Evolutionary conservation across 1,139 yeast genomes (phyloP).

Genomic region (Debaryomyces udenii): DNA sequence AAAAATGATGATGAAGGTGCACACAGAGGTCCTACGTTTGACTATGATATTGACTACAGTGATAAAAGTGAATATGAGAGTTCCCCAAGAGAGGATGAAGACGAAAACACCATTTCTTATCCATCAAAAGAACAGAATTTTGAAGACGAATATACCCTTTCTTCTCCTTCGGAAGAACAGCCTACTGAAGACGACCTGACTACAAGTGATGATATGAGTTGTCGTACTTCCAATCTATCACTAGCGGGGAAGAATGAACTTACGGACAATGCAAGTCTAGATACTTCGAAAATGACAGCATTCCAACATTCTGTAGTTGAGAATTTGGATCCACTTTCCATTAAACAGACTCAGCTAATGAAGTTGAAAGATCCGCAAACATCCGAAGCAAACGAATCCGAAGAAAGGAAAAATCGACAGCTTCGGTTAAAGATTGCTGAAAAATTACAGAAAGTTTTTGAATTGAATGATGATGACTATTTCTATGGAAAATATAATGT

Average conservation of each 20-base stretch:
- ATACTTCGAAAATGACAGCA: conserved; percentile 18
- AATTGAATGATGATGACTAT: conserved; percentile 50
- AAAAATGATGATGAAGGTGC: conserved; percentile 9
- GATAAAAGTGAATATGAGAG: conserved; percentile 5
- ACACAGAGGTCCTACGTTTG: not conserved
- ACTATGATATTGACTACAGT: not conserved
- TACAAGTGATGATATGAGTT: not conserved
- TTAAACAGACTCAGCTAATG: conserved; percentile 25
- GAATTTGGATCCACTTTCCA: conserved; percentile 32
- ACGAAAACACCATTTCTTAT: not conserved
- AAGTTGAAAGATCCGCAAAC: conserved; percentile 18
- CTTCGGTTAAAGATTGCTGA: conserved; percentile 38
- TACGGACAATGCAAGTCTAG: conserved; percentile 3
- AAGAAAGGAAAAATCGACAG: conserved; percentile 17
- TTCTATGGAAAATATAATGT: conserved; percentile 64
- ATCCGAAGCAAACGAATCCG: conserved; percentile 12
- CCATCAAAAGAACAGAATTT: not conserved
- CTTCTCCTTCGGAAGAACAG: not conserved
- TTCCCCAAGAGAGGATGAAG: conserved; percentile 2
- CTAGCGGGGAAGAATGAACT: too few species aligned
- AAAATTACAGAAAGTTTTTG: conserved; percentile 40
- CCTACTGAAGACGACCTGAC: not conserved
- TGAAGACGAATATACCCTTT: not conserved
- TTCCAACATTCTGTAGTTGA: conserved; percentile 41
- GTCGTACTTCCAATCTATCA: not conserved